A percentile compares a stretch with the other conserved stretches of the same genome.
phyloP scores from a whole-genome alignment of 257 asterid genomes.

The Ballota nigra region DNA sequence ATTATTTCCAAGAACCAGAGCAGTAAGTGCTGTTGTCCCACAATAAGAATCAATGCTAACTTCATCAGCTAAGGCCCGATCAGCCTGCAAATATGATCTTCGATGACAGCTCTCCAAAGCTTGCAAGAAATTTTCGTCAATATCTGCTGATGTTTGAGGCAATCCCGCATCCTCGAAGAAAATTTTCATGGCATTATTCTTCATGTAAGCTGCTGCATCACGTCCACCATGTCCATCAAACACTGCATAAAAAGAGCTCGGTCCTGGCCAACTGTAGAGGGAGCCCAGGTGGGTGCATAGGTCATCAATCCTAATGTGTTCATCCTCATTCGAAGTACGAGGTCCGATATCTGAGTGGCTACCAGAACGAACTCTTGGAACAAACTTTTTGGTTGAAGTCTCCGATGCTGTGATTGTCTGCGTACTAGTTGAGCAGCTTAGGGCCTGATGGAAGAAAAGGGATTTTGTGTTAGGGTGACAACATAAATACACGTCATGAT shows the following conservation, averaged over 20 bases:
- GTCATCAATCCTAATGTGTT: slow-evolving; percentile 74
- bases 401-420: slow-evolving; percentile 36
- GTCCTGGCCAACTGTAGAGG: slow-evolving; percentile 58
- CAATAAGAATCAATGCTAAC: slow-evolving; percentile 51
- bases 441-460: slow-evolving; percentile 46
- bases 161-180: slow-evolving; percentile 71
- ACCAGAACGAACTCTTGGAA: slow-evolving; percentile 67
- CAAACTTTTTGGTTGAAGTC: slow-evolving; percentile 37
- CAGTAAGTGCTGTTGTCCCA: slow-evolving; percentile 94
- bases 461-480: slow-evolving; percentile 3
- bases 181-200: slow-evolving; percentile 57
- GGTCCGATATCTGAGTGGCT: slow-evolving; percentile 87
- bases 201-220: slow-evolving; percentile 72
- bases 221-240: slow-evolving; percentile 98
- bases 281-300: slow-evolving; percentile 58
- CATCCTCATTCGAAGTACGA: slow-evolving; percentile 80
- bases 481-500: neutral
- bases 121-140: slow-evolving; percentile 56
- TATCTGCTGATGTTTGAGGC: slow-evolving; percentile 51
- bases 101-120: slow-evolving; percentile 55
- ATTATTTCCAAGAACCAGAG: slow-evolving; percentile 67
- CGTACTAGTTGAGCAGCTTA: slow-evolving; percentile 63
- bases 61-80: slow-evolving; percentile 73
- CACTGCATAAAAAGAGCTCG: slow-evolving; percentile 79
- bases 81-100: slow-evolving; percentile 63